Evolutionary conservation across 208 protist species (phyloP), one percentile per base, ranked within the genome.

Genomic region (Acanthamoeba polyphaga): DNA sequence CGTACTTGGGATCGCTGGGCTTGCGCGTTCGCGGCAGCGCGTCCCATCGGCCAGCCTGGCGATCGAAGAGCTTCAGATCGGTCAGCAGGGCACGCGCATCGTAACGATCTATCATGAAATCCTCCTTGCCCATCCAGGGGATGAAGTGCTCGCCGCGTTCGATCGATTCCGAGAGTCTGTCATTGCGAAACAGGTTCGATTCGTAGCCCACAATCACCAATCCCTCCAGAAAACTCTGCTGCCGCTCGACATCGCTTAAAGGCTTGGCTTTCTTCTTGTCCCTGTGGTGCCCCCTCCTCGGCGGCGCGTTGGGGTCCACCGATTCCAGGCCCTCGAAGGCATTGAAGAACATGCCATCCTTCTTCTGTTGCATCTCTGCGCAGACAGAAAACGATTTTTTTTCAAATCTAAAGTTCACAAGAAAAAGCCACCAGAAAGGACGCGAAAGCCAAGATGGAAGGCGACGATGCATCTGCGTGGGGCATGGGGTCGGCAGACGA

Each of bases 341-440:
- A 49, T 92, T 68, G 60, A 92, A 92, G 87, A 92, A 92, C 29
- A 92, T 68, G 8, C 62, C 87, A 74, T 92, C 87, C 43, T 74
- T 70, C 87, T 92, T 92, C 64, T 72, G 87, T 22, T 55, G 43
- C 87, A 92, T 87, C 49, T 60, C 46, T 19, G 8, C 46, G 22
- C 12, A 24, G 0, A 1, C 3, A 60, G 15, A 53, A n/a, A 13
- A 15, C 32, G 4, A 12, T 43, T 13, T 22, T 6, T 27, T 22
- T 58, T 58, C 17, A 53, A 53, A 6, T 49, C 43, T 49, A 1
- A 1, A 49, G 43, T 49, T 10, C 6, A 3, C 2, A 78, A 46
- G 70, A 78, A 27, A 19, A 46, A 78, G 27, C 19, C 0, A 27
- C 0, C 32, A 43, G 27, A 78, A 46, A 27, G 53, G 38, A 85